Conservation (phyloP, 257 asterid species). For the Lycium ferocissimum region DNA sequence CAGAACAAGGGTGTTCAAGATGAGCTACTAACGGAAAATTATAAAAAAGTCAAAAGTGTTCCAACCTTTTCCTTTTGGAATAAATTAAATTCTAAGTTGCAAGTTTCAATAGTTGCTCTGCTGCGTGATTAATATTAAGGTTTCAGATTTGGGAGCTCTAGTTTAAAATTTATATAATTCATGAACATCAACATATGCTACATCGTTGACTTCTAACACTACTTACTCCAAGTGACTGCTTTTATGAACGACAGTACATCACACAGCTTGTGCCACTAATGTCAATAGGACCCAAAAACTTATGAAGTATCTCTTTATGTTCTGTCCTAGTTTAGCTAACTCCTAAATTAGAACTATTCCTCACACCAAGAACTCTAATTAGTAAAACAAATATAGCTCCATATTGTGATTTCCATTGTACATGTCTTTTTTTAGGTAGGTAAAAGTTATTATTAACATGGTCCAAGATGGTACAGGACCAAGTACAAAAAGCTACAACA, state of each 20-base stretch:
- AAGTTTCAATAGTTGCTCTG: not conserved
- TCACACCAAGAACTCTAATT: not conserved
- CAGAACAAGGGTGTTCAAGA: not conserved
- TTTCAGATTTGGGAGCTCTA: slow-evolving; percentile 7
- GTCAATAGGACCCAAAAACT: not conserved
- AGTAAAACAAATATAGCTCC: slow-evolving; percentile 9
- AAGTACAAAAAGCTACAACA: too few relatives aligned
- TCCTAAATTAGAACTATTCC: not conserved
- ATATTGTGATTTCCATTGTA: slow-evolving; percentile 4
- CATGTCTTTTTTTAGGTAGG: not conserved
- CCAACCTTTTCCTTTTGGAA: not conserved
- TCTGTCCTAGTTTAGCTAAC: not conserved
- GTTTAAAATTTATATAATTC: not conserved
- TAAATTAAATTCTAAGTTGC: slow-evolving; percentile 10
- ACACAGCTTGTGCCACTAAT: not conserved
- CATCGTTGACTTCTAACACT: not conserved
- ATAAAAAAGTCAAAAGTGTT: not conserved
- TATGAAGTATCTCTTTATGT: slow-evolving; percentile 11
- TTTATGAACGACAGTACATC: slow-evolving; percentile 19
- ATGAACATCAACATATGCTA: slow-evolving; percentile 5
- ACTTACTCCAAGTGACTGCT: not conserved
- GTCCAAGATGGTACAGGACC: too few relatives aligned
- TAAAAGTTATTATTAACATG: too few relatives aligned
- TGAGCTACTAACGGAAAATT: not conserved
- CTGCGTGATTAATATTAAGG: not conserved